Percentiles rank a stretch among this genome's conserved stretches.
Conservation (phyloP, 176 grass and related monocot genomes). For the Musa beccarii region DNA sequence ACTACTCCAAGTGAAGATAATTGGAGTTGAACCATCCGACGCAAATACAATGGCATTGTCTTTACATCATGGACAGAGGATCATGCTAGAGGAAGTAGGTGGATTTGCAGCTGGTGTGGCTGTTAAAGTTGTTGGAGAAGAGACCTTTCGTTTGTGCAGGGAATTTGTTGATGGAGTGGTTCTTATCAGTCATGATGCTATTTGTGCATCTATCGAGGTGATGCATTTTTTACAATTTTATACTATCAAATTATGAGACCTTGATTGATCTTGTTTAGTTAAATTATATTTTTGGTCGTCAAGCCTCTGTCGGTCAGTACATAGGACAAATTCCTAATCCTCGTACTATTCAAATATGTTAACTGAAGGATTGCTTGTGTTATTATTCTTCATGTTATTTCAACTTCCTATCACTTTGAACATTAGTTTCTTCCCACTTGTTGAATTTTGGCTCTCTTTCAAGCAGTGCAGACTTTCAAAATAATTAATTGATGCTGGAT, state of each 20-base stretch:
- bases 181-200: constrained; percentile 83
- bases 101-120: constrained; percentile 96
- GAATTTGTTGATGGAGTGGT: constrained; percentile 95
- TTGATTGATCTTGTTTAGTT: no score
- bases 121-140: constrained; percentile 85
- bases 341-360: no score
- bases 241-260: no score
- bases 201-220: constrained; percentile 99
- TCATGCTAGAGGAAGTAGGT: constrained; percentile 83
- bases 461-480: neutral
- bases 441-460: neutral
- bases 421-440: no score
- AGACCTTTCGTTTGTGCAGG: constrained; percentile 74
- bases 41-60: constrained; percentile 98
- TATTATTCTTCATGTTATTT: no score
- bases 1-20: constrained; percentile 69
- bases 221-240: neutral
- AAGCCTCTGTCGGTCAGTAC: no score
- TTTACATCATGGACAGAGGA: constrained; percentile 66
- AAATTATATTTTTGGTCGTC: no score
- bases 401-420: no score
- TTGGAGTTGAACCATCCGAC: constrained; percentile 92
- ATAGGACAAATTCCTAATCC: no score
- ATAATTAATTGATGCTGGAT: neutral
- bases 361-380: no score